Evolutionary conservation across 169 alveolate genomes (phyloP).

Genomic region (Amoebophrya sp.): DNA sequence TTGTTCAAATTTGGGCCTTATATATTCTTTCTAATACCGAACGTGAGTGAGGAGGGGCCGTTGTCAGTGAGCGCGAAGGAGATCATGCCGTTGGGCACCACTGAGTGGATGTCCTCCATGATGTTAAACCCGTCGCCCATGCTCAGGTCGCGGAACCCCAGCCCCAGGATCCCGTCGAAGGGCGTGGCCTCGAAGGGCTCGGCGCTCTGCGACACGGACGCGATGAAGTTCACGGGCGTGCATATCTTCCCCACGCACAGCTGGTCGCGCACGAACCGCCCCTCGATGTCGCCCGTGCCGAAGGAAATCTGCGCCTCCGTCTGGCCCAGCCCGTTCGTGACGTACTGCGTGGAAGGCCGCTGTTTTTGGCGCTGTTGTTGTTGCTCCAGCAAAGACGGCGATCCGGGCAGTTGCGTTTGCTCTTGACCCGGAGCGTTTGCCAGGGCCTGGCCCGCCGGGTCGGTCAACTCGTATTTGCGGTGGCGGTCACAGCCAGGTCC

Average conservation of each 20-base stretch:
- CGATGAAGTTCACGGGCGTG: not conserved
- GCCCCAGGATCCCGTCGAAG: not conserved
- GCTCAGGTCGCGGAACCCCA: not conserved
- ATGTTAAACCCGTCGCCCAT: not conserved
- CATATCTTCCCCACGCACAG: not conserved
- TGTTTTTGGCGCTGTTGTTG: too few species aligned
- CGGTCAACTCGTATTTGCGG: not conserved
- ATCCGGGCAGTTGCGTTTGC: too few species aligned
- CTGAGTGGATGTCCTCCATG: not conserved
- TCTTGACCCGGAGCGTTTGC: too few species aligned
- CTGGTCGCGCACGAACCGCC: not conserved
- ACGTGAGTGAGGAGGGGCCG: not conserved
- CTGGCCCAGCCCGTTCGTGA: not conserved
- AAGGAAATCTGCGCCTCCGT: not conserved
- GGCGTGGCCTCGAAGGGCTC: not conserved
- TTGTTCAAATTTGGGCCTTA: too few species aligned
- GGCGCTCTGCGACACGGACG: not conserved
- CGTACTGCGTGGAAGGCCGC: not conserved
- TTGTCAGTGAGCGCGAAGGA: not conserved
- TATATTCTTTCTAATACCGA: too few species aligned
- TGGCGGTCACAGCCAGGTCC: not conserved
- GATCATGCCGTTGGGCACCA: not conserved
- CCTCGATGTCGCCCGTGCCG: not conserved
- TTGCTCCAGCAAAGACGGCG: too few species aligned
- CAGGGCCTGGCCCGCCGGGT: not conserved